Conservation (phyloP, 2,329 filamentous ascomycete genomes). For the Magnaporthiopsis rhizophila region DNA sequence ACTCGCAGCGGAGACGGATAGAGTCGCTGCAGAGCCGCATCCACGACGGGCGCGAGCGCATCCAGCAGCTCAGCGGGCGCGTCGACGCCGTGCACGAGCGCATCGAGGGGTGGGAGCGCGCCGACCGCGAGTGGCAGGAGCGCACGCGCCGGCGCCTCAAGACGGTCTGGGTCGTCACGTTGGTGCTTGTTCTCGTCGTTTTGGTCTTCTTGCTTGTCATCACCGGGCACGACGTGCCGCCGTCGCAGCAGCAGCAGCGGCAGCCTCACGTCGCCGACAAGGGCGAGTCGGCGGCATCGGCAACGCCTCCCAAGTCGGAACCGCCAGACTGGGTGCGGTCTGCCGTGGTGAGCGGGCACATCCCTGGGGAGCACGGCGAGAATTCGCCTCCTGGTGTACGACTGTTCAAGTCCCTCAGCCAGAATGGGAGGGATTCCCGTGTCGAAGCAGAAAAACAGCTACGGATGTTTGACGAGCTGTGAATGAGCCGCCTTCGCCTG, state of each 20-base stretch:
- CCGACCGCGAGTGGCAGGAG: constrained; percentile 61
- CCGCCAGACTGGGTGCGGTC: not conserved
- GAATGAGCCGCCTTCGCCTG: constrained; percentile 11
- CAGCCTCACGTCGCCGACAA: not conserved
- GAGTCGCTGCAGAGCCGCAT: constrained; percentile 54
- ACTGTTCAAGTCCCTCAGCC: not conserved
- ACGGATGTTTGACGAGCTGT: constrained; percentile 40
- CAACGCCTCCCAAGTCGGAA: not conserved
- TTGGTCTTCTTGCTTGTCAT: constrained; percentile 32
- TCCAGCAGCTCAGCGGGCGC: constrained; percentile 50
- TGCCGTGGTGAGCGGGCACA: not conserved
- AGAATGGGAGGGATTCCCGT: constrained; percentile 10
- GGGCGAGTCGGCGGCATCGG: not conserved
- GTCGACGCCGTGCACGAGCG: constrained; percentile 56
- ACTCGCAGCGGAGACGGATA: constrained; percentile 57
- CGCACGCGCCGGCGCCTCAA: constrained; percentile 55
- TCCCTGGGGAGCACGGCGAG: not conserved
- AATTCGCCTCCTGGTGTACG: not conserved
- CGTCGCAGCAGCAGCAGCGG: too few relatives aligned
- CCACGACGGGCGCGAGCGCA: constrained; percentile 48
- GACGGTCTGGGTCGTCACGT: constrained; percentile 54
- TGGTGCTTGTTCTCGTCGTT: constrained; percentile 34
- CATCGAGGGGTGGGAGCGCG: constrained; percentile 60
- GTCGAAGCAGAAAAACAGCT: constrained; percentile 27
- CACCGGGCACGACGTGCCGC: constrained; percentile 3